Conservation (phyloP, 495 filamentous ascomycete genomes). For the Parathielavia hyrcaniae region DNA sequence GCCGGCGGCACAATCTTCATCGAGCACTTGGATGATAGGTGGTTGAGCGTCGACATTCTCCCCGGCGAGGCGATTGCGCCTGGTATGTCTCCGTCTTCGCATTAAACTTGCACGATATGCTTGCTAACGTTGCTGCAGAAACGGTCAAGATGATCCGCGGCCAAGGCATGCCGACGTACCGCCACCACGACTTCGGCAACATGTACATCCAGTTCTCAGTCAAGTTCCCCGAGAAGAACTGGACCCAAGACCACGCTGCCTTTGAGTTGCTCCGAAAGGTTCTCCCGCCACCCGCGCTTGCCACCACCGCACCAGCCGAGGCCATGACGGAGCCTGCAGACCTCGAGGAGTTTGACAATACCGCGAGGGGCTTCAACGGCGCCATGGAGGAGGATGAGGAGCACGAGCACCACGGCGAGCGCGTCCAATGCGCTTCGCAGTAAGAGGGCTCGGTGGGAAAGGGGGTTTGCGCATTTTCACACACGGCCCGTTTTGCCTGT, state of each 20-base stretch:
- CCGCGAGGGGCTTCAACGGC: constrained; percentile 64
- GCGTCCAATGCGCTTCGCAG: constrained; percentile 96
- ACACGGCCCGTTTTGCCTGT: not conserved
- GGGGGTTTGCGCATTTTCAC: not conserved
- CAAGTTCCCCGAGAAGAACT: constrained; percentile 78
- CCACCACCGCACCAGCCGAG: constrained; percentile 61
- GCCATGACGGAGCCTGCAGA: constrained; percentile 80
- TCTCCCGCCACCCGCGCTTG: constrained; percentile 62
- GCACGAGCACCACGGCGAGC: constrained; percentile 71
- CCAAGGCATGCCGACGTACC: constrained; percentile 96
- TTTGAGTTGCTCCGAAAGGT: constrained; percentile 70
- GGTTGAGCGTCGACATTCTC: constrained; percentile 83
- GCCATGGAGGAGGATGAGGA: constrained; percentile 71
- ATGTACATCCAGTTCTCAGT: constrained; percentile 97
- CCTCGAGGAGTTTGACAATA: constrained; percentile 76
- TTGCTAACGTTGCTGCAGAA: constrained; percentile 47
- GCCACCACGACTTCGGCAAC: constrained; percentile 94
- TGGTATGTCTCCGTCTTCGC: constrained; percentile 55
- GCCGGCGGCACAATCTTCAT: constrained; percentile 82
- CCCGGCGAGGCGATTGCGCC: constrained; percentile 91
- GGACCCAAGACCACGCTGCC: constrained; percentile 48
- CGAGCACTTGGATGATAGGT: constrained; percentile 95
- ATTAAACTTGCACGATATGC: not conserved
- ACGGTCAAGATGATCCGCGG: constrained; percentile 89
- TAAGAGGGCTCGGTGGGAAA: constrained; percentile 44